Evolutionary conservation across 2,329 filamentous ascomycete species (phyloP), one percentile per base, ranked within the genome.

Genomic region (Periconia digitata): DNA sequence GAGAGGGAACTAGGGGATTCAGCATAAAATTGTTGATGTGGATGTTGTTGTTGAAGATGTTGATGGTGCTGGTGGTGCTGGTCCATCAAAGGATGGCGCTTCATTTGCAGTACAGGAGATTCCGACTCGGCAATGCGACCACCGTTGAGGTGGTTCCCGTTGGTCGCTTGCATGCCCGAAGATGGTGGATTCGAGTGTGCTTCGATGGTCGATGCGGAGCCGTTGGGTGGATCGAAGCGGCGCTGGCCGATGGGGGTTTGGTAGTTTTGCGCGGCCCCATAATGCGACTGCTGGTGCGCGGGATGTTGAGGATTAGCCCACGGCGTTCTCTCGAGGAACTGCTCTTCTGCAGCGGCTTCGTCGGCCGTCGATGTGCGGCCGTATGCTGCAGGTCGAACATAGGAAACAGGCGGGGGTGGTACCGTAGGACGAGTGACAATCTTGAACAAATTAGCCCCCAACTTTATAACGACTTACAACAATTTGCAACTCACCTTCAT

Each of bases 281-380:
- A 72, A 17, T 69, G 64, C 3, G 64, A 54, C 39, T 71, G 64
- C 23, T 69, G 67, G 40, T 72, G 70, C n/a, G 63, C 66, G 10
- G 69, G 70, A 47, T 72, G 69, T 58, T 92, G 89, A 16, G 91
- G 90, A 66, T 95, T 95, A 29, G 91, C 90, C 92, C 92, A 96
- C 1, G 91, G 87, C 5, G 89, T 95, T 58, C 92, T 86, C 63
- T 95, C 89, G 46, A 95, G 80, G 59, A 94, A 95, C 55, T 92
- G 87, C 69, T 95, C 90, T 60, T 89, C 89, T 20, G 89, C 89
- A 34, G 86, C 74, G 21, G 61, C 82, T 81, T 51, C 84, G 72
- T 60, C 76, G 74, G 62, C 74, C 64, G 56, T 72, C 59, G 57
- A 73, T 6, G 63, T 62, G 46, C 66, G 63, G 37, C 66, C 65